Base-by-base conservation (phyloP, 2,329 filamentous ascomycete genomes). In the Thielaviopsis musarum region DNA sequence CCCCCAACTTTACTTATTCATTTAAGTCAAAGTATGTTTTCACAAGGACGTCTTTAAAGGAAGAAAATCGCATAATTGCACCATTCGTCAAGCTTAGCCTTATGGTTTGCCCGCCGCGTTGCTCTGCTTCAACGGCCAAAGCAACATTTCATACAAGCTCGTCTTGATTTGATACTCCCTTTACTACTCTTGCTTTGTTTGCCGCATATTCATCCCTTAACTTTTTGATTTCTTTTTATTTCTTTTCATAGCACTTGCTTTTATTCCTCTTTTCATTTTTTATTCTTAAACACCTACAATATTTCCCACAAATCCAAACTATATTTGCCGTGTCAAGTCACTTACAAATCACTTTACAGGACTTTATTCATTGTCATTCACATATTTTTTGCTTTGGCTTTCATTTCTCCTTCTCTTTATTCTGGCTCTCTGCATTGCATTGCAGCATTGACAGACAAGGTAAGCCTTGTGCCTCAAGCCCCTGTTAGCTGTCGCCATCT, bases 391-490 rank as follows among this genome's bases (percentile, higher is more conserved):
- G 24, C 41, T 28, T 45, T 51, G 22, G 13, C 13, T 38, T 24
- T 53, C 12, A 17, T 53, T 5, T 15, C 34, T 45, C 10, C 9
- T 19, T 12, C 17, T 58, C 30, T 61, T 24, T 53, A 45, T 38
- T 61, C 24, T 61, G 24, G 34, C 52, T 56, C 51, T 28, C 53
- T 61, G 56, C 51, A 60, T 60, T 49, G 45, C 54, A 26, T 45
- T 57, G 57, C 38, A 45, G 38, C 60, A 61, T 61, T 54, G 41
- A 61, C 60, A 56, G 53, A 59, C 57, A 59, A 61, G 57, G 60
- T 61, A 61, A 61, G 60, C 54, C 60, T 61, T 55, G 49, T 59
- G 57, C 49, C 34, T 57, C 30, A 57, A 53, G 38, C 55, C 41
- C 52, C 59, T 56, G 58, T 48, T 56, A 54, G 53, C 49, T 48